A percentile compares a stretch with the other conserved stretches of the same genome.
phyloP scores from a whole-genome alignment of 1,284 basidiomycete species.

The Boletellus sp. region DNA sequence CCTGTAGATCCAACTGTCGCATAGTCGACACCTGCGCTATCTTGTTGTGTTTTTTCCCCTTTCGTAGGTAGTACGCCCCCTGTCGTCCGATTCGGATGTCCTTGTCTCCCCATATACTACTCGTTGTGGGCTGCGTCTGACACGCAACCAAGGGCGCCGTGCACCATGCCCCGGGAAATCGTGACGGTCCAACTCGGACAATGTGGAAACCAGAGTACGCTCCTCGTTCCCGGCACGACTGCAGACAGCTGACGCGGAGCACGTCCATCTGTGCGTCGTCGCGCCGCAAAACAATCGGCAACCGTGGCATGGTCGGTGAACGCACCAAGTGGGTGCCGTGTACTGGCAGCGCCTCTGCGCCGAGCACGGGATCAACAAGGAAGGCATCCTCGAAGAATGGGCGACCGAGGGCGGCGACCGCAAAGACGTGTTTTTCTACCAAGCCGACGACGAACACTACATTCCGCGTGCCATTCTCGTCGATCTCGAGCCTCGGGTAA shows the following conservation, averaged over 20 bases:
- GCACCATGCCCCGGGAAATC: constrained; percentile 78
- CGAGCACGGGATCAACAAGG: constrained; percentile 92
- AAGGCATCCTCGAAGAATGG: constrained; percentile 93
- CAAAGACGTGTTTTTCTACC: constrained; percentile 99
- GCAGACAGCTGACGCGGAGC: constrained; percentile 2
- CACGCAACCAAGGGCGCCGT: constrained; percentile 6
- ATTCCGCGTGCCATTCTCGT: constrained; percentile 95
- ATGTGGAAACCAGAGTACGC: constrained; percentile 92
- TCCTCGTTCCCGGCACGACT: constrained; percentile 16
- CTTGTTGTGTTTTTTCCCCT: constrained; percentile 22
- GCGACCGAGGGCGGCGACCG: constrained; percentile 91
- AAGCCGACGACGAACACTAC: constrained; percentile 99
- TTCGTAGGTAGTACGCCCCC: no score
- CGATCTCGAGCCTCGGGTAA: constrained; percentile 94
- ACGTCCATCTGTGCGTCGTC: neutral
- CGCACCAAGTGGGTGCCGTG: constrained; percentile 66
- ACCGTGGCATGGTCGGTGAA: neutral
- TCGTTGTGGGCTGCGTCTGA: no score
- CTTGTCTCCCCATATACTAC: no score
- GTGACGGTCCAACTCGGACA: constrained; percentile 89
- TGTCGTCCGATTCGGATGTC: no score
- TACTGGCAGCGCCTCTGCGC: constrained; percentile 96
- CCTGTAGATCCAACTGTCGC: constrained; percentile 24
- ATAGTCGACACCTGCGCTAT: constrained; percentile 26
- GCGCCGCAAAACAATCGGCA: neutral